Percentiles rank a stretch among this genome's conserved stretches.
These are phyloP conservation scores for Schoenoplectus triqueter DNA, from an alignment of 202 grass and related monocot genomes.

Conservation along the genomic window DNA sequence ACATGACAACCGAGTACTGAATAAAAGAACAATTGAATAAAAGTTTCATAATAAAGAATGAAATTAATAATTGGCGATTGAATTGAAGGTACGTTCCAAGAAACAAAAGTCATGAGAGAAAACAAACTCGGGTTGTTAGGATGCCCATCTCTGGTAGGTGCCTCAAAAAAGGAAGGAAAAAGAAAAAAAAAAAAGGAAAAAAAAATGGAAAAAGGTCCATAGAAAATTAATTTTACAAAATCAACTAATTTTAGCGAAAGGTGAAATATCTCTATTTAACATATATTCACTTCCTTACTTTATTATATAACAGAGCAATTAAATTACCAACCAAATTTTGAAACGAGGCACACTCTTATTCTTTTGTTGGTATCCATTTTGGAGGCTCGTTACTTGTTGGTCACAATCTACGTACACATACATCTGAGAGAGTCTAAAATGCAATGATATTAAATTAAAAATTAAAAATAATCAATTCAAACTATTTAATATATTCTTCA, in stretches of 20 bases:
- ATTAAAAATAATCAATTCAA: too few species aligned
- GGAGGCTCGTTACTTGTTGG: background rate
- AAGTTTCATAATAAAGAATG: background rate
- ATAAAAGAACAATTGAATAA: background rate
- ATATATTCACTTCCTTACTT: background rate
- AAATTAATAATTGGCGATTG: background rate
- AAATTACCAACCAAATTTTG: background rate
- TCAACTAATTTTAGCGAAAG: background rate
- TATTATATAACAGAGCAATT: background rate
- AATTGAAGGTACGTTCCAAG: background rate
- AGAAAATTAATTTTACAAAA: background rate
- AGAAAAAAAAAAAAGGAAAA: background rate
- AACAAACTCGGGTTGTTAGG: slow-evolving; percentile 20
- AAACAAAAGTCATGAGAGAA: background rate
- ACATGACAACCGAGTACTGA: background rate
- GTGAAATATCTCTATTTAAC: slow-evolving; percentile 8
- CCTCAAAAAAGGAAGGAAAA: background rate
- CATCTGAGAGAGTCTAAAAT: too few species aligned
- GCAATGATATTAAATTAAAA: too few species aligned
- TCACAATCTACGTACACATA: background rate
- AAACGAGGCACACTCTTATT: slow-evolving; percentile 10
- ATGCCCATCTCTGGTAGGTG: background rate
- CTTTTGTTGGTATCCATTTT: background rate
- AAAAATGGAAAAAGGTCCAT: background rate
- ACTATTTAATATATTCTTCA: too few species aligned